These are phyloP conservation scores for Aspergillus incahuasiensis DNA, from an alignment of 495 filamentous ascomycete genomes.

Conservation along the genomic window DNA sequence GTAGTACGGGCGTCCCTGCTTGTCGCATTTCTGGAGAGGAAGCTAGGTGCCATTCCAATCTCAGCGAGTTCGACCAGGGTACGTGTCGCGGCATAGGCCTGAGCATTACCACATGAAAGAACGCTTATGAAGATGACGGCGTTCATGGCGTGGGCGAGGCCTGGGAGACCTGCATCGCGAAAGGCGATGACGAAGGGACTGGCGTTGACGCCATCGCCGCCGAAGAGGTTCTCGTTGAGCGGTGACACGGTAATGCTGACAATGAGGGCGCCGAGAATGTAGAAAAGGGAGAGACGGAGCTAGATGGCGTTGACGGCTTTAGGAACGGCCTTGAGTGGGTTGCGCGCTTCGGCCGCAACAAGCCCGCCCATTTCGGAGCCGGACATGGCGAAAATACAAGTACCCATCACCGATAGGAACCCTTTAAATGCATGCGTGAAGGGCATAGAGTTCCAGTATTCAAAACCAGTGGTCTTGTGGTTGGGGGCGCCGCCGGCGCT, in stretches of 20 bases:
- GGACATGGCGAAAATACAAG: conserved; percentile 62
- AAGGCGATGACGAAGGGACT: conserved; percentile 60
- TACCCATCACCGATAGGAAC: conserved; percentile 60
- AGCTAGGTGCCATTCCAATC: conserved; percentile 11
- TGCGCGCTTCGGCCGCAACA: conserved; percentile 59
- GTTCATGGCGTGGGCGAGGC: conserved; percentile 42
- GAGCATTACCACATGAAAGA: conserved; percentile 52
- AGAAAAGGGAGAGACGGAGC: conserved; percentile 62
- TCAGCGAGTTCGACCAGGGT: conserved; percentile 49
- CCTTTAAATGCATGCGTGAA: conserved; percentile 68
- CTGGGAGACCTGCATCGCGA: conserved; percentile 37
- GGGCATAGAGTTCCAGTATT: conserved; percentile 60
- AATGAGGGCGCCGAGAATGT: conserved; percentile 45
- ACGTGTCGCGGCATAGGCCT: conserved; percentile 35
- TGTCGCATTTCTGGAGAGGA: conserved; percentile 49
- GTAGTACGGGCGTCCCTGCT: conserved; percentile 44
- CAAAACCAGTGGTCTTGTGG: conserved; percentile 50
- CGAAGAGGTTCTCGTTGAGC: conserved; percentile 36
- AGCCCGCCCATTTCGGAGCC: conserved; percentile 56
- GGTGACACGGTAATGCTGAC: conserved; percentile 54
- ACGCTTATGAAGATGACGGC: conserved; percentile 41
- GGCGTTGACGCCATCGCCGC: conserved; percentile 39
- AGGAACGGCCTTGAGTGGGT: conserved; percentile 57
- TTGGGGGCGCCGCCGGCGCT: conserved; percentile 53
- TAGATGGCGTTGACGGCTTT: conserved; percentile 62